Evolutionary conservation across 257 asterid species (phyloP), one percentile per base, ranked within the genome.

Genomic region (Solanum sejunctum): DNA sequence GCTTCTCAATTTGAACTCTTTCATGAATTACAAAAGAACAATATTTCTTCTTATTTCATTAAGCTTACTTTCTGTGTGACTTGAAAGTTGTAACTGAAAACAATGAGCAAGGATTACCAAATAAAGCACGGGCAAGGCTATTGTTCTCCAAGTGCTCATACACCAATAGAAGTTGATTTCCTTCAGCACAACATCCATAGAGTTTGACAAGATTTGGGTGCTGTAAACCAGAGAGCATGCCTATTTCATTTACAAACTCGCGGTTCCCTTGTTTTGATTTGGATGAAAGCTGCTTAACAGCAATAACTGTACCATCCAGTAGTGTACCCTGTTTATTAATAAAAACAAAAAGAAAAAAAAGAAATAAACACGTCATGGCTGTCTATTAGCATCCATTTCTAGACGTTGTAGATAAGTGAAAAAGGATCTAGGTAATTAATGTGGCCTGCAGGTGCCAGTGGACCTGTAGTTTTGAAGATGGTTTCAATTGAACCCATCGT

Each of bases 121-220:
- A 79, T 20, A 85, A 73, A 12, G 84, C 87, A 3, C 3, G 84
- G 47, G 84, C 81, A 1, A 85, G 84, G 63, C 57, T 60, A 66
- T 85, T 85, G 71, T 85, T 85, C 55, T 63, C 84, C 87, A 85
- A 39, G 84, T 85, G 79, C 23, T 85, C 87, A 64, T 85, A 85
- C n/a, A 85, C 63, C 49, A 85, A 8, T 51, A 85, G 47, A 17
- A 85, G 75, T 57, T 85, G 87, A 26, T 79, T 85, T 36, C 84
- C 81, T 64, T 85, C 84, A 61, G 66, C 83, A 52, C 84, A 85
- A 79, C 87, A 85, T 32, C 87, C 87, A 32, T 85, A 75, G 20
- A 85, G 60, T 26, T 52, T 64, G 20, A 85, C 87, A 10, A 85
- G 84, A 55, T 85, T 79, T 28, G 84, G 84, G 87, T 85, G 84